Base-by-base conservation (phyloP, 2,329 filamentous ascomycete species). In the Westerdykella aurantiaca region DNA sequence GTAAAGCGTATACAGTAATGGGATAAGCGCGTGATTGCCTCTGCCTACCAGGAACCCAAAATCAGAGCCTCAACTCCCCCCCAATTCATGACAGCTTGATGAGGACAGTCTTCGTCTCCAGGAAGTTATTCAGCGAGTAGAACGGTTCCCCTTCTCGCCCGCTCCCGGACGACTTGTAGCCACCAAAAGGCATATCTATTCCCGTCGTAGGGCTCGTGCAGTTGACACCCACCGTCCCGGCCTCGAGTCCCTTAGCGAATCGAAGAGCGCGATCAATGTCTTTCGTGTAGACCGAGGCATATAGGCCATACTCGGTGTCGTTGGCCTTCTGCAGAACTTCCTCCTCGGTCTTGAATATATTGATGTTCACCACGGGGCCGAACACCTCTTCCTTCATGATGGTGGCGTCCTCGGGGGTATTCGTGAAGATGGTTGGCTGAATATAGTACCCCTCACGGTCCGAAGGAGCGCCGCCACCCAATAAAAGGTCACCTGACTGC, bases 311-410 rank as follows among this genome's bases (percentile, higher is more conserved):
- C 68, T 89, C 85, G 68, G 91, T 91, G 48, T 73, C 74, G 72
- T 93, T 93, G 69, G 91, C 88, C 50, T 90, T 75, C 17, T 83
- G 79, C 53, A 91, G 81, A 16, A 86, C 86, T 41, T 88, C 85
- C 57, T 90, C 84, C 42, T 91, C 78, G 4, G 83, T 86, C 34
- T 82, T 78, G 37, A 85, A 84, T 57, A 86, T 84, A 49, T 91
- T 75, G 71, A 85, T 88, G 48, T 89, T 85, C 21, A 93, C 77
- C 11, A 91, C 87, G 1, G 87, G 87, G 1, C 87, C 87, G 51
- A 93, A 93, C 56, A 93, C 85, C 68, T 93, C 87, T 68, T 91
- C 83, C 52, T 73, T 80, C 74, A 91, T 91, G 73, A 87, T 90
- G 48, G 76, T 78, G 82, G 91, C 90, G 46, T 85, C 75, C 23